These are phyloP conservation scores for Leptographium flavum DNA, from an alignment of 2,329 filamentous ascomycete species.

Conservation along the genomic window DNA sequence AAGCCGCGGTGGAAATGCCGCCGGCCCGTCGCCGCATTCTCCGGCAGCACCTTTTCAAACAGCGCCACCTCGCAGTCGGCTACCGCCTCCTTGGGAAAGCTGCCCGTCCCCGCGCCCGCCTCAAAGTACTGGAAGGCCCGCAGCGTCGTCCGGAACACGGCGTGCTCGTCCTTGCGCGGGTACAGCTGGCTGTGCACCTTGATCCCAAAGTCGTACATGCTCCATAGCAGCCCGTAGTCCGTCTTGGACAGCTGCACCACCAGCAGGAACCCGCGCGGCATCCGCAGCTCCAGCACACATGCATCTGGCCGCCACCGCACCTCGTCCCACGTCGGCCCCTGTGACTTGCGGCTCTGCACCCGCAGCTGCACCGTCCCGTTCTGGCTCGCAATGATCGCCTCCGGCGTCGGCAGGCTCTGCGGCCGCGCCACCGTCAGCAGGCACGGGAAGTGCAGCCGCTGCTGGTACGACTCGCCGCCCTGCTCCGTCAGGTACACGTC, in stretches of 20 bases:
- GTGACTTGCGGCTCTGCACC: conserved; percentile 53
- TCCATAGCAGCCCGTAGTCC: conserved; percentile 70
- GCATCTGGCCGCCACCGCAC: conserved; percentile 63
- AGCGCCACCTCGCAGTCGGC: conserved; percentile 57
- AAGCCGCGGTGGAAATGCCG: conserved; percentile 66
- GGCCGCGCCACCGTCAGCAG: conserved; percentile 62
- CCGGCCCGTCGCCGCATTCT: conserved; percentile 57
- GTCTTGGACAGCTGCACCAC: conserved; percentile 55
- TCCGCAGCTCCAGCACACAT: conserved; percentile 49
- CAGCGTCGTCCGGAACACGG: conserved; percentile 55
- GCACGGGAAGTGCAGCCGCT: conserved; percentile 56
- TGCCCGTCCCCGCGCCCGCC: conserved; percentile 48
- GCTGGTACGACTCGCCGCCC: conserved; percentile 42
- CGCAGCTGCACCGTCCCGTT: conserved; percentile 61
- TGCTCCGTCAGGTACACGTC: conserved; percentile 62
- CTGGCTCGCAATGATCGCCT: conserved; percentile 66
- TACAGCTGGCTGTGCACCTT: conserved; percentile 61
- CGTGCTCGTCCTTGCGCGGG: conserved; percentile 52
- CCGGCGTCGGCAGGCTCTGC: conserved; percentile 52
- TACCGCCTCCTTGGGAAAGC: conserved; percentile 64
- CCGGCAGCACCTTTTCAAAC: conserved; percentile 56
- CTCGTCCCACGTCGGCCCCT: conserved; percentile 66
- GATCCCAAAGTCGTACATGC: conserved; percentile 71
- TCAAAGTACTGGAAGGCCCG: conserved; percentile 73
- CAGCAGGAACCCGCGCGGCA: conserved; percentile 65